Percentiles rank a stretch among this genome's conserved stretches.
These are phyloP conservation scores for Solanum chaucha DNA, from an alignment of 257 asterid genomes.

Conservation along the genomic window DNA sequence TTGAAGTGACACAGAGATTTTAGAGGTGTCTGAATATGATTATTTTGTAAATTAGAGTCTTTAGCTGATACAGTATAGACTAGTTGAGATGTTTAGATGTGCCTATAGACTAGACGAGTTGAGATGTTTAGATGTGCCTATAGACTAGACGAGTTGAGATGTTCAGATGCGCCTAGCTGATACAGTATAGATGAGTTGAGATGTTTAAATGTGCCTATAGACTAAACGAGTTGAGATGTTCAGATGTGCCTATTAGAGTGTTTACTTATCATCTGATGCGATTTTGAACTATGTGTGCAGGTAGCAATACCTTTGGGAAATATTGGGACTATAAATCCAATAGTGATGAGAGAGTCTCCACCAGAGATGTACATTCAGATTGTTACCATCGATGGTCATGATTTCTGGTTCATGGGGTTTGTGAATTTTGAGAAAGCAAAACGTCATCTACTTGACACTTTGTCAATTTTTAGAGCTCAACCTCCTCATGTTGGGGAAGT, in stretches of 20 bases:
- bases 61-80: not conserved
- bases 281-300: slow-evolving; percentile 15
- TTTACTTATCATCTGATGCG: too few species aligned
- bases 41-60: not conserved
- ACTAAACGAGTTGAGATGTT: too few species aligned
- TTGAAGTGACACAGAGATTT: not conserved
- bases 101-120: too few species aligned
- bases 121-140: too few species aligned
- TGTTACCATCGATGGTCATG: slow-evolving; percentile 53
- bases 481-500: not conserved
- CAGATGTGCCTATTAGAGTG: too few species aligned
- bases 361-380: slow-evolving; percentile 55
- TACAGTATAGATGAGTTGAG: too few species aligned
- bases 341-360: slow-evolving; percentile 35
- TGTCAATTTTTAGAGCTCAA: slow-evolving; percentile 25
- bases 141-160: too few species aligned
- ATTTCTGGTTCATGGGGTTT: slow-evolving; percentile 88
- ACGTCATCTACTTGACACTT: slow-evolving; percentile 39
- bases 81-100: not conserved
- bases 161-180: not conserved
- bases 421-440: slow-evolving; percentile 68
- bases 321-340: slow-evolving; percentile 52
- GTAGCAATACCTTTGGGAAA: slow-evolving; percentile 46
- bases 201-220: too few species aligned
- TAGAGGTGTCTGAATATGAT: not conserved